phyloP scores from a whole-genome alignment of 371 early-diverging fungal genomes.

The Phascolomyces articulosus region DNA sequence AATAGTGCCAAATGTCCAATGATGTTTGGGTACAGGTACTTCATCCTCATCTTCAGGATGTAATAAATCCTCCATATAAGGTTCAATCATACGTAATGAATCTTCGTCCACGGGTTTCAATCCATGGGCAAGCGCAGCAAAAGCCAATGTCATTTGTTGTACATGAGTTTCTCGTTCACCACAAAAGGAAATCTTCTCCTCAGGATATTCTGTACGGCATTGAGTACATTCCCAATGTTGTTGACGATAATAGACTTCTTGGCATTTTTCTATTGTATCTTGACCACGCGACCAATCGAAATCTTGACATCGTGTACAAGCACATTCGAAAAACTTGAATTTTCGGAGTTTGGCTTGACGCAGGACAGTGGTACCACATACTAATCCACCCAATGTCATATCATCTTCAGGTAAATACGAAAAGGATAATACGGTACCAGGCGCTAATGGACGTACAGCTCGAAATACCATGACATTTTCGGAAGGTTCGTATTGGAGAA shows the following conservation, averaged over 20 bases:
- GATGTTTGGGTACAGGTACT: constrained; percentile 27
- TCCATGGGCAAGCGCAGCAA: constrained; percentile 32
- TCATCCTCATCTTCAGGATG: constrained; percentile 12
- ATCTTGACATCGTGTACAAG: constrained; percentile 42
- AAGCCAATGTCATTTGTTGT: constrained; percentile 29
- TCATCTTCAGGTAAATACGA: constrained; percentile 54
- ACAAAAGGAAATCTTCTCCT: constrained; percentile 16
- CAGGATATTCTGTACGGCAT: not conserved
- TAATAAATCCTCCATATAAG: constrained; percentile 35
- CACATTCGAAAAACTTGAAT: constrained; percentile 51
- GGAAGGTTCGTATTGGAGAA: constrained; percentile 42
- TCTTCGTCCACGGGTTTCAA: constrained; percentile 22
- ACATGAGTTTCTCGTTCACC: constrained; percentile 25
- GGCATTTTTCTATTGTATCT: constrained; percentile 13
- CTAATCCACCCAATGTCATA: constrained; percentile 38
- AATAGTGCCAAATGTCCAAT: constrained; percentile 43
- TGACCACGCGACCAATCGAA: constrained; percentile 39
- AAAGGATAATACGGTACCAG: constrained; percentile 40
- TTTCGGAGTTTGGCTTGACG: constrained; percentile 37
- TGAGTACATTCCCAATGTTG: not conserved
- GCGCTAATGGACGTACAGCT: constrained; percentile 28
- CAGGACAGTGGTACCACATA: constrained; percentile 37
- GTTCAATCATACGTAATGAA: constrained; percentile 45
- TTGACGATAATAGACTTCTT: not conserved
- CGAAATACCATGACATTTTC: constrained; percentile 42